A percentile compares a stretch with the other conserved stretches of the same genome.
phyloP scores from a whole-genome alignment of 306 rosid genomes.

The Castanospermum australe region DNA sequence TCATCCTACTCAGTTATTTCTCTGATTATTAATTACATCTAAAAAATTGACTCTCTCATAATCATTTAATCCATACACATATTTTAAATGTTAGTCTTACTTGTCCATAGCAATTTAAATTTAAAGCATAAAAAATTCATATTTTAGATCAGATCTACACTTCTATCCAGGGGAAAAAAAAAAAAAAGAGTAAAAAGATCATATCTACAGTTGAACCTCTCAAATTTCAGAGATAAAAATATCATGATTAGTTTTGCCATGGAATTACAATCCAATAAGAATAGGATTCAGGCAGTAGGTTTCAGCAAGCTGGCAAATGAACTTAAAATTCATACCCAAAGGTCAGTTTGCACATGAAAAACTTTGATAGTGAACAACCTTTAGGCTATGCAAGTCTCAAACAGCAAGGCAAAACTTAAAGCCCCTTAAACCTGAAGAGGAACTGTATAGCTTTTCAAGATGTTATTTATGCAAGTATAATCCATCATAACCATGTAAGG shows the following conservation, averaged over 20 bases:
- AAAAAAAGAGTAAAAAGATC: background rate
- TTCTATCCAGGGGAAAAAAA: background rate
- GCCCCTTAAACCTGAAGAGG: background rate
- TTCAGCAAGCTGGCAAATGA: constrained; percentile 24
- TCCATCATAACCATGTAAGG: background rate
- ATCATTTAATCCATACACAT: background rate
- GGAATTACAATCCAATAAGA: background rate
- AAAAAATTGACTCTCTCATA: background rate
- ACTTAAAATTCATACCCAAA: background rate
- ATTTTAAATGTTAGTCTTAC: background rate
- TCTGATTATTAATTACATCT: background rate
- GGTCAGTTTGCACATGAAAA: background rate
- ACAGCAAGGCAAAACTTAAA: constrained; percentile 10
- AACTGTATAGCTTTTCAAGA: background rate
- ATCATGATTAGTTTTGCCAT: background rate
- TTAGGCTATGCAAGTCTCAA: background rate
- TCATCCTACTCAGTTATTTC: background rate
- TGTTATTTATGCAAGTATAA: background rate
- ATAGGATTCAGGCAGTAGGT: background rate
- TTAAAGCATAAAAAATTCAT: constrained; percentile 4
- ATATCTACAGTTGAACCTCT: background rate
- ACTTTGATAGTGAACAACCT: background rate
- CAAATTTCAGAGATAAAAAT: background rate
- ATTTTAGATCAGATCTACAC: constrained; percentile 1
- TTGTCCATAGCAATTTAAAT: background rate